These are phyloP conservation scores for Malus sieversii DNA, from an alignment of 306 rosid genomes.

Conservation along the genomic window DNA sequence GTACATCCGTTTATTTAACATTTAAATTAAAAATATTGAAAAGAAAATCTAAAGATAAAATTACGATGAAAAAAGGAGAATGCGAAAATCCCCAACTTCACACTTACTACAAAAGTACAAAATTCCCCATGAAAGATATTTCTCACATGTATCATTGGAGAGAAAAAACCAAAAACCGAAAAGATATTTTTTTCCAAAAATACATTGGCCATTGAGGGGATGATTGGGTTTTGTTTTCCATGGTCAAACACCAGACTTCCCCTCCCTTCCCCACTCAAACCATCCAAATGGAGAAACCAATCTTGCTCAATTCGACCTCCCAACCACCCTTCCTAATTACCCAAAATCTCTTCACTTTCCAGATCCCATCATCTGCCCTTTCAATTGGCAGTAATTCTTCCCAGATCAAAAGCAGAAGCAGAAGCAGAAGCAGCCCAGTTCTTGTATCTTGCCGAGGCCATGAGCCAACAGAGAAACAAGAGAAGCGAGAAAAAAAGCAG, in stretches of 20 bases:
- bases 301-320: background rate
- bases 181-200: background rate
- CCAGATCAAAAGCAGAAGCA: constrained; percentile 1
- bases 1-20: too few species aligned
- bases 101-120: background rate
- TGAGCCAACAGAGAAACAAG: constrained; percentile 27
- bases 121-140: background rate
- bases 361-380: constrained; percentile 9
- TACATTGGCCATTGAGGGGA: background rate
- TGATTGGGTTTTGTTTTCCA: background rate
- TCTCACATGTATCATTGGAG: background rate
- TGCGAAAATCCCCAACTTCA: background rate
- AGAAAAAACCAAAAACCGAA: background rate
- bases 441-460: constrained; percentile 28
- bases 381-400: constrained; percentile 15
- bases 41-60: background rate
- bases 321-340: background rate
- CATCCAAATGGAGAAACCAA: constrained; percentile 1
- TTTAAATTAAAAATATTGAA: too few species aligned
- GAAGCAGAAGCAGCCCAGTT: background rate
- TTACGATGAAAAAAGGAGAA: background rate
- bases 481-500: constrained; percentile 12
- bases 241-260: background rate
- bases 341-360: background rate
- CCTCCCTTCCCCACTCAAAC: background rate